These are phyloP conservation scores for Podospora conica DNA, from an alignment of 495 filamentous ascomycete genomes.

Conservation along the genomic window DNA sequence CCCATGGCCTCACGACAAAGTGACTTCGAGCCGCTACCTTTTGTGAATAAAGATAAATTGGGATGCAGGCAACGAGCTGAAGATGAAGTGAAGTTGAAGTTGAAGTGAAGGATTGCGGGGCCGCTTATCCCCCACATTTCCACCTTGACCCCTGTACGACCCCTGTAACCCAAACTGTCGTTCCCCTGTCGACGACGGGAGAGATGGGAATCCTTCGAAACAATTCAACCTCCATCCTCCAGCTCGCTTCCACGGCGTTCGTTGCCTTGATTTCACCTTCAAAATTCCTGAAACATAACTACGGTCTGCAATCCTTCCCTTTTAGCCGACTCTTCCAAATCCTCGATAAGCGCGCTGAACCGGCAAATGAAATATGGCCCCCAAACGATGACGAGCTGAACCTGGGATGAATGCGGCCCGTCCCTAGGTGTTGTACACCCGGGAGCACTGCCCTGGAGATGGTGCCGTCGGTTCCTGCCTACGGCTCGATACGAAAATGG, in stretches of 20 bases:
- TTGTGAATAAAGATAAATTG: background rate
- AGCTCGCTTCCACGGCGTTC: background rate
- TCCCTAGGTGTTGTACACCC: background rate
- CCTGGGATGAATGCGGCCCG: background rate
- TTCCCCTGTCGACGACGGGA: background rate
- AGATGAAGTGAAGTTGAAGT: background rate
- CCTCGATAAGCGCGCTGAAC: background rate
- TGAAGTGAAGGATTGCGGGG: background rate
- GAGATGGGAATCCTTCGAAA: background rate
- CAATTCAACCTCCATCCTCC: background rate
- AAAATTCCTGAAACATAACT: background rate
- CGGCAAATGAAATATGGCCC: conserved; percentile 14
- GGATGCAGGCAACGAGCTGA: background rate
- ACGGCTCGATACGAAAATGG: background rate
- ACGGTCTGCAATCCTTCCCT: background rate
- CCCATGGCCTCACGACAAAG: background rate
- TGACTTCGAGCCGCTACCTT: background rate
- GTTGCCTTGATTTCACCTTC: background rate
- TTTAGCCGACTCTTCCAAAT: background rate
- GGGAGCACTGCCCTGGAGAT: background rate
- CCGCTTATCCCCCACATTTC: background rate
- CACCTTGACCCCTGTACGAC: background rate
- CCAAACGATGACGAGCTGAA: conserved; percentile 8
- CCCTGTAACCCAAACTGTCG: no score
- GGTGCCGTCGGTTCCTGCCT: background rate